Evolutionary conservation across 2,329 filamentous ascomycete species (phyloP).

Genomic region (Bipolaris zeicola): DNA sequence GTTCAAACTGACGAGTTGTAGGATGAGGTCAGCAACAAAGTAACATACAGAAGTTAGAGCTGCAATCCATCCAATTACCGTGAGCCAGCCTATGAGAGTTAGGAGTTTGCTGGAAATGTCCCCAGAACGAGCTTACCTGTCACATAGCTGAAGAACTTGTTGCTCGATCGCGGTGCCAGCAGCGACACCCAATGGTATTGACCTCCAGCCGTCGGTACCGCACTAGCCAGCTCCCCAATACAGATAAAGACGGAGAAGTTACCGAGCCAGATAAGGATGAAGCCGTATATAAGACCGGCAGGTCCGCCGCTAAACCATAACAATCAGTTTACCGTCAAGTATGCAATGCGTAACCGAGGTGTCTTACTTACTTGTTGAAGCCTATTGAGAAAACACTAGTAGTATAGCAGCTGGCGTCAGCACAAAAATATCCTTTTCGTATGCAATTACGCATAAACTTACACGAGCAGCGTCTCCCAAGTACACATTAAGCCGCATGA

Average conservation of each 20-base stretch:
- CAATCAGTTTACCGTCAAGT: not conserved
- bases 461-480: slow-evolving; percentile 48
- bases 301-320: slow-evolving; percentile 39
- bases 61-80: slow-evolving; percentile 53
- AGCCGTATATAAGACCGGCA: slow-evolving; percentile 46
- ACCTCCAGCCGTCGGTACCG: slow-evolving; percentile 48
- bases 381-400: slow-evolving; percentile 44
- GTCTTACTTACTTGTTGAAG: slow-evolving; percentile 41
- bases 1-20: slow-evolving; percentile 48
- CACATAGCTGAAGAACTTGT: slow-evolving; percentile 54
- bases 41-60: slow-evolving; percentile 46
- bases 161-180: slow-evolving; percentile 50
- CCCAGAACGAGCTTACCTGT: slow-evolving; percentile 33
- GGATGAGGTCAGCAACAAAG: slow-evolving; percentile 42
- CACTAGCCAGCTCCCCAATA: slow-evolving; percentile 47
- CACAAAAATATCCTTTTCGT: not conserved
- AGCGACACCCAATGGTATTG: slow-evolving; percentile 52
- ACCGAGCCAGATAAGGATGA: slow-evolving; percentile 46
- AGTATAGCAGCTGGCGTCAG: slow-evolving; percentile 2
- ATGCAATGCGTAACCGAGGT: not conserved
- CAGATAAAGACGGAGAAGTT: slow-evolving; percentile 46
- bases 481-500: slow-evolving; percentile 47
- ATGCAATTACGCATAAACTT: slow-evolving; percentile 11
- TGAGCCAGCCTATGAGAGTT: slow-evolving; percentile 49
- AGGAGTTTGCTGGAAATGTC: slow-evolving; percentile 1